phyloP scores from a whole-genome alignment of 345 rosid species.

The Populus simonii region DNA sequence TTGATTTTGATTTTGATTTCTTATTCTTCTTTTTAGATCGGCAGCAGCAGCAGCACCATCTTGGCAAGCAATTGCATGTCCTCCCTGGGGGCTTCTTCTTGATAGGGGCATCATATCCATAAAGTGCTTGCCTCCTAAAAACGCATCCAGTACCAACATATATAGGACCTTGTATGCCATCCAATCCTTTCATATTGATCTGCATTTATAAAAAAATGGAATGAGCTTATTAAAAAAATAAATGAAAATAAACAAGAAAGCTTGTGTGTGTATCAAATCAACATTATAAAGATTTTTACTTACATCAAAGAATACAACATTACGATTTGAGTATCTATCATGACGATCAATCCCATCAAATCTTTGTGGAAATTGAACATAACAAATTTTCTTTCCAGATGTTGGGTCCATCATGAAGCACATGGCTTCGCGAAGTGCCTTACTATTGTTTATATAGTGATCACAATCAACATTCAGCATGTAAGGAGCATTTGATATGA shows the following conservation, averaged over 20 bases:
- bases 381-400: conserved; percentile 16
- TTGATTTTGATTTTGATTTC: conserved; percentile 39
- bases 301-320: conserved; percentile 23
- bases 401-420: conserved; percentile 20
- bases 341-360: conserved; percentile 17
- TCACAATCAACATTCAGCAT: conserved; percentile 22
- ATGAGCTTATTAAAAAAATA: background rate
- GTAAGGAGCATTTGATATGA: conserved; percentile 19
- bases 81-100: conserved; percentile 68
- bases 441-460: conserved; percentile 18
- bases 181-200: conserved; percentile 96
- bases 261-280: background rate
- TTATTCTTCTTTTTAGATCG: conserved; percentile 49
- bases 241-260: background rate
- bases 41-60: conserved; percentile 52
- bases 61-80: conserved; percentile 86
- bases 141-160: conserved; percentile 95
- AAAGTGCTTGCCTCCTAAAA: conserved; percentile 83
- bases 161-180: conserved; percentile 91
- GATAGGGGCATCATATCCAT: conserved; percentile 75
- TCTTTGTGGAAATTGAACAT: conserved; percentile 23
- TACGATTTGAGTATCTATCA: conserved; percentile 22
- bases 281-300: background rate
- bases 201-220: conserved; percentile 27
- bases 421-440: conserved; percentile 21